phyloP scores from a whole-genome alignment of 73 alveolate species.

The Paramecium sonneborni region DNA sequence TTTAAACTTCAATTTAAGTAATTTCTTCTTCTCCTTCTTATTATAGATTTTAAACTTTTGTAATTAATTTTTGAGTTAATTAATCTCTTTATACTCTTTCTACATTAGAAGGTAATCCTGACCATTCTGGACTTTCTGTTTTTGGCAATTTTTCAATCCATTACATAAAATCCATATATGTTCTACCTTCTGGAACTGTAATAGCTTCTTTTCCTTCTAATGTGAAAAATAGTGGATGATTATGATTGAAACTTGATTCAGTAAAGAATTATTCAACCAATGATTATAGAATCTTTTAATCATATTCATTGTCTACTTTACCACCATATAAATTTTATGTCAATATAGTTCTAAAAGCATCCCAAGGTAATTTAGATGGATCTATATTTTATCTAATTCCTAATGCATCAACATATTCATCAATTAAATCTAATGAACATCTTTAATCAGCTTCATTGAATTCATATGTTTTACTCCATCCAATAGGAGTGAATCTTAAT shows the following conservation, averaged over 20 bases:
- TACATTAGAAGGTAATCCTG: conserved; percentile 96
- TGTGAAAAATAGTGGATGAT: conserved; percentile 80
- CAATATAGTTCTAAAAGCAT: conserved; percentile 94
- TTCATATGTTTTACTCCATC: conserved; percentile 99
- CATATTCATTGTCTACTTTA: conserved; percentile 98
- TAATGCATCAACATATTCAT: conserved; percentile 96
- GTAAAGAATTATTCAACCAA: conserved; percentile 91
- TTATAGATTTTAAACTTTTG: conserved; percentile 77
- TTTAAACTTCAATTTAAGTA: conserved; percentile 65
- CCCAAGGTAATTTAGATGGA: conserved; percentile 99
- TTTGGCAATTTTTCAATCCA: conserved; percentile 93
- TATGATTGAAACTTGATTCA: conserved; percentile 78
- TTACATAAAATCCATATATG: conserved; percentile 78
- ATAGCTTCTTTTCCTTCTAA: conserved; percentile 72
- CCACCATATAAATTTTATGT: conserved; percentile 98
- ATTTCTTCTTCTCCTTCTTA: conserved; percentile 94
- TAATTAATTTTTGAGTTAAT: conserved; percentile 74
- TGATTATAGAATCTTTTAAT: conserved; percentile 90
- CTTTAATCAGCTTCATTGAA: conserved; percentile 99
- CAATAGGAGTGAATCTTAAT: conserved; percentile 96
- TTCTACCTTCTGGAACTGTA: conserved; percentile 90
- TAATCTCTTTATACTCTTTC: conserved; percentile 91
- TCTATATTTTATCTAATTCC: conserved; percentile 87
- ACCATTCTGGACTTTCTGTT: conserved; percentile 96
- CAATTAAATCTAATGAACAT: conserved; percentile 98